Base-by-base conservation (phyloP, 73 alveolate genomes). In the Stentor roeselii region DNA sequence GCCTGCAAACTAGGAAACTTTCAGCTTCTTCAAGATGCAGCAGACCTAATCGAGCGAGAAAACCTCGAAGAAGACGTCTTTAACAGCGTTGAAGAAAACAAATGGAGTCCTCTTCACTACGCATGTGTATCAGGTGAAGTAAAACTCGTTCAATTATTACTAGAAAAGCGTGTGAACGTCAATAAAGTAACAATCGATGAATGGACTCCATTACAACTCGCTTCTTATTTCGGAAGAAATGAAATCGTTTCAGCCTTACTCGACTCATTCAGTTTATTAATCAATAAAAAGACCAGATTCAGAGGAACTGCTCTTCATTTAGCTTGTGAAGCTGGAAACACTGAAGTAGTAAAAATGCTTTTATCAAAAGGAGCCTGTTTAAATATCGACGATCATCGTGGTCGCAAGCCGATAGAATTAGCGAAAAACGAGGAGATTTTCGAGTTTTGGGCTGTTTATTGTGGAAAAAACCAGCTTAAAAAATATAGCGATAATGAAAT, bases 271-370 rank as follows among this genome's bases (percentile, higher is more conserved):
- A 90, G 84, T 36, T 85, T 78, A 60, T 84, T 87, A 83, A 59
- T 88, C 50, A 88, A 90, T 87, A 78, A 85, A 42, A 76, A 87
- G 60, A 60, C 88, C 38, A 88, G 88, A 6, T 85, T 85, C 80
- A 90, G 86, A n/a, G 95, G 95, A 3, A 88, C 92, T 14, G 94
- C 91, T 1, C 76, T 90, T 14, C 95, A 90, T 88, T 76, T 88
- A 41, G 95, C 95, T 61, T 90, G 95, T 59, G 87, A 84, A 88
- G 84, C 82, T 75, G 87, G 87, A 60, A 76, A 90, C 84, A 83
- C 84, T 78, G 84, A 88, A 86, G 84, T 90, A 1, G 95, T 86
- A 41, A 87, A 90, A 59, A 50, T 83, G 40, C 88, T 90, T 50
- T 78, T 90, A 74, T 86, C 83, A 84, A 83, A 60, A 83, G 84